Evolutionary conservation across 345 rosid genomes (phyloP), one percentile per base, ranked within the genome.

Genomic region (Corchorus olitorius): DNA sequence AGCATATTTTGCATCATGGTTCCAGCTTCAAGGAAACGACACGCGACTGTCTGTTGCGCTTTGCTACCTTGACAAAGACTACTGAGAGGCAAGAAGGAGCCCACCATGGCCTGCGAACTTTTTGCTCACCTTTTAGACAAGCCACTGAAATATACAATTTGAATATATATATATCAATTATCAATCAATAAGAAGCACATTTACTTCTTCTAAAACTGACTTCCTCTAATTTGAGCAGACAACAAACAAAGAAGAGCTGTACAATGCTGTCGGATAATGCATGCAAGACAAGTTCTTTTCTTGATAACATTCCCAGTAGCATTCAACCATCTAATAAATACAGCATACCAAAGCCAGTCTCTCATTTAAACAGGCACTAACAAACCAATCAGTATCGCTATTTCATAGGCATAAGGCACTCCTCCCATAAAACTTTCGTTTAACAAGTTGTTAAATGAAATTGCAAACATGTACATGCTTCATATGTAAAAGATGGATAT

Each of bases 61-160:
- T 95, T 53, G 96, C 98, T 43, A 83, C 92, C 85, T 95, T 95
- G 63, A 88, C 88, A 80, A 90, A 93, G 74, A 95, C 83, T 79
- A 85, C 84, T 0, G 98, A 91, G 34, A 95, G 89, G 85, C 98
- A 95, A 16, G 99, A 86, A 4, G 99, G 98, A 17, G 96, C 99
- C 99, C 99, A 95, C 99, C 99, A 95, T 69, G 99, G 99, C 66
- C 96, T 84, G 77, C 94, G 89, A 55, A 95, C 96, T 68, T 90
- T 92, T 78, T 95, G 99, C 76, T 95, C 99, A 54, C 99, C 99
- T 83, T 95, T 95, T 83, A 95, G 86, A 83, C 99, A 95, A 65
- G 99, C 99, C 88, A 95, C 98, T 96, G 86, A 16, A 70, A 35
- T 75, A 77, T 56, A 27, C 16, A 70, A 66, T 49, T 33, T 67